Evolutionary conservation across 2,329 filamentous ascomycete species (phyloP).

Genomic region (Dryadomyces quercus-mongolicae): DNA sequence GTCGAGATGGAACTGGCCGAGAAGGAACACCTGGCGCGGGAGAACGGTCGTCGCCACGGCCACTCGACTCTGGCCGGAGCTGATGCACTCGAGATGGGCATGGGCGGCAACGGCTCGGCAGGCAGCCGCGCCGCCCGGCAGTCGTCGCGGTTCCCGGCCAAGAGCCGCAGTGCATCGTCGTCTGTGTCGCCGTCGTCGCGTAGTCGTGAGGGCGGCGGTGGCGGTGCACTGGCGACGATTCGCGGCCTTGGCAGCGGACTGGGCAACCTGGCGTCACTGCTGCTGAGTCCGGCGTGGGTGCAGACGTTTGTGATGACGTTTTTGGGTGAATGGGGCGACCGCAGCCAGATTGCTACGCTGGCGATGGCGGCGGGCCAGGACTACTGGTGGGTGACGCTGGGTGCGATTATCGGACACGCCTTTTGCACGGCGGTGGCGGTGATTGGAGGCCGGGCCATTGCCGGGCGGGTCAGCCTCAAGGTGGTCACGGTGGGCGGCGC

Average conservation of each 20-base stretch:
- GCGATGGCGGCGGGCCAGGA: constrained; percentile 98
- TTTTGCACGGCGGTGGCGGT: constrained; percentile 88
- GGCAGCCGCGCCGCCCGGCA: constrained; percentile 52
- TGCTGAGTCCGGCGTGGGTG: constrained; percentile 93
- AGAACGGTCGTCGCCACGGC: constrained; percentile 50
- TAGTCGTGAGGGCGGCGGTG: constrained; percentile 34
- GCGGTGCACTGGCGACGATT: constrained; percentile 40
- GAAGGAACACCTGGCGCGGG: constrained; percentile 68
- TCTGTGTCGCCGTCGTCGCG: constrained; percentile 58
- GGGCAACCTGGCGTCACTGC: constrained; percentile 73
- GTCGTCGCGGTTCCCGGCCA: constrained; percentile 65
- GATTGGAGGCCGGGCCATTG: constrained; percentile 82
- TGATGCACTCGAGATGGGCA: constrained; percentile 70
- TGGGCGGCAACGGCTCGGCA: constrained; percentile 29
- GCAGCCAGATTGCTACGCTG: constrained; percentile 95
- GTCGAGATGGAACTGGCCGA: constrained; percentile 89
- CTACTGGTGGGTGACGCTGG: constrained; percentile 96
- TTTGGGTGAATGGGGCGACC: constrained; percentile 93
- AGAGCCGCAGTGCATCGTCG: constrained; percentile 68
- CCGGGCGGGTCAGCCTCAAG: constrained; percentile 86
- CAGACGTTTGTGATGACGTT: constrained; percentile 99
- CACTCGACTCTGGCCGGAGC: constrained; percentile 29
- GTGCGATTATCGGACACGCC: constrained; percentile 74
- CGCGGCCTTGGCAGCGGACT: constrained; percentile 47
- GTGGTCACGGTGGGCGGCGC: constrained; percentile 92